Percentiles rank a stretch among this genome's conserved stretches.
Evolutionary conservation across 371 early-diverging fungal species (phyloP).

Genomic region (Syncephalastrum contaminatum): DNA sequence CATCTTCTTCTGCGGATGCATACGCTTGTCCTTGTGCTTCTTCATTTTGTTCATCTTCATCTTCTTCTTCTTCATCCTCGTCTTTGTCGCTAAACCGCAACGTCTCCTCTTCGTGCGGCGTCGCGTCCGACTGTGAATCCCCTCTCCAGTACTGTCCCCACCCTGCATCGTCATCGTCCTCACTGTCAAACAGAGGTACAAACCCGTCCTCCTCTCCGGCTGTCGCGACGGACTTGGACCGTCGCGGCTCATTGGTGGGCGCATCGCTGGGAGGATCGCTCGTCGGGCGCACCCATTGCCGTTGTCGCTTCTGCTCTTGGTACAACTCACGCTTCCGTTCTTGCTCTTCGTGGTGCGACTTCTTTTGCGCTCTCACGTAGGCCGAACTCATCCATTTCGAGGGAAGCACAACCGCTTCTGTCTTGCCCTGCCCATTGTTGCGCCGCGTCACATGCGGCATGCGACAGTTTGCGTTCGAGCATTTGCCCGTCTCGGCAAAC

Average conservation of each 20-base stretch:
- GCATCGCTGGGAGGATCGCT: too few species aligned
- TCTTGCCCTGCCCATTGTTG: constrained; percentile 14
- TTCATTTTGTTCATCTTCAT: constrained; percentile 12
- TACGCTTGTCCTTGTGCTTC: neutral
- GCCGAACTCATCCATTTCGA: constrained; percentile 38
- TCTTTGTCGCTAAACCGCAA: constrained; percentile 20
- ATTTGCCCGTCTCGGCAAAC: constrained; percentile 52
- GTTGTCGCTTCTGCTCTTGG: constrained; percentile 6
- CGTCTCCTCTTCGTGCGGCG: constrained; percentile 6
- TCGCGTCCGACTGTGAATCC: constrained; percentile 7
- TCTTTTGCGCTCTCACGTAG: constrained; percentile 32
- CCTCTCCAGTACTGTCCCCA: constrained; percentile 23
- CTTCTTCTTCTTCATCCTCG: constrained; percentile 7
- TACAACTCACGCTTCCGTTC: constrained; percentile 7
- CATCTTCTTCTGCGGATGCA: too few species aligned
- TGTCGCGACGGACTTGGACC: too few species aligned
- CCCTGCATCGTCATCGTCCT: constrained; percentile 41
- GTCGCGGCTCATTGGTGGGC: too few species aligned
- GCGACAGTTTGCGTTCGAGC: constrained; percentile 58
- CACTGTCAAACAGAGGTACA: constrained; percentile 31
- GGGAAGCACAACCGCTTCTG: constrained; percentile 27
- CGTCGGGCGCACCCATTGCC: constrained; percentile 8
- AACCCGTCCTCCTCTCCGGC: constrained; percentile 30
- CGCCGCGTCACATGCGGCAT: constrained; percentile 54
- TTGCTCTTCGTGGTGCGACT: constrained; percentile 14